Evolutionary conservation across 768 basidiomycete genomes (phyloP).

Genomic region (Rhizopogon roseolus): DNA sequence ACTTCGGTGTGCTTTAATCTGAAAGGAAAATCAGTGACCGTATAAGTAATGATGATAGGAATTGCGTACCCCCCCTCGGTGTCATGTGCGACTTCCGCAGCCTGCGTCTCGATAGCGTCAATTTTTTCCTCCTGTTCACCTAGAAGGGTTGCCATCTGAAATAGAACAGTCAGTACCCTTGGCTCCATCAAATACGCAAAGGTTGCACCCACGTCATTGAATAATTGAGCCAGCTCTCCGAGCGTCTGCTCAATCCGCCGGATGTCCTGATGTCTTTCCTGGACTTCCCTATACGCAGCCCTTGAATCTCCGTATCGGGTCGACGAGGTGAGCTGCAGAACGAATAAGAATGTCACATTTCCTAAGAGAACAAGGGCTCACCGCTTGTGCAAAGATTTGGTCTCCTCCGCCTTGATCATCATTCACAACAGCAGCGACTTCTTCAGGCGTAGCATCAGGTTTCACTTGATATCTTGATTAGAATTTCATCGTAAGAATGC

Average conservation of each 20-base stretch:
- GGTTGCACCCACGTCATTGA: conserved; percentile 59
- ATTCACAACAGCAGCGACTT: conserved; percentile 65
- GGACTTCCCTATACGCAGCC: conserved; percentile 81
- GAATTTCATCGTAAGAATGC: neutral
- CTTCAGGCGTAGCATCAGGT: conserved; percentile 79
- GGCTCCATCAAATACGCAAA: conserved; percentile 2
- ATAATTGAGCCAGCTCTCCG: conserved; percentile 84
- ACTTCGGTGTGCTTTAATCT: conserved; percentile 60
- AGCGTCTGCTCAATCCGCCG: conserved; percentile 81
- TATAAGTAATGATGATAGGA: neutral
- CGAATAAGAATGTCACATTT: neutral
- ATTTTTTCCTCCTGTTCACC: conserved; percentile 79
- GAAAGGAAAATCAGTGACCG: neutral
- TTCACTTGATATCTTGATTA: conserved; percentile 51
- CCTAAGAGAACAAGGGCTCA: conserved; percentile 17
- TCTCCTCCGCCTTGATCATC: conserved; percentile 51
- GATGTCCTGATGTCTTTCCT: conserved; percentile 83
- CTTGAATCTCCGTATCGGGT: conserved; percentile 80
- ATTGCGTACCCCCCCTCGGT: conserved; percentile 63
- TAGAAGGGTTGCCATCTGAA: conserved; percentile 73
- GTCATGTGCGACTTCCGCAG: conserved; percentile 58
- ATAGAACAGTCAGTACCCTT: conserved; percentile 1
- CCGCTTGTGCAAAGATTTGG: conserved; percentile 79
- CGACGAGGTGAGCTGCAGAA: conserved; percentile 60
- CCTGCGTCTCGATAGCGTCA: conserved; percentile 55